Percentiles rank a stretch among this genome's conserved stretches.
Evolutionary conservation across 2,329 filamentous ascomycete genomes (phyloP).

Genomic region (Teratosphaeria pseudoeucalypti): DNA sequence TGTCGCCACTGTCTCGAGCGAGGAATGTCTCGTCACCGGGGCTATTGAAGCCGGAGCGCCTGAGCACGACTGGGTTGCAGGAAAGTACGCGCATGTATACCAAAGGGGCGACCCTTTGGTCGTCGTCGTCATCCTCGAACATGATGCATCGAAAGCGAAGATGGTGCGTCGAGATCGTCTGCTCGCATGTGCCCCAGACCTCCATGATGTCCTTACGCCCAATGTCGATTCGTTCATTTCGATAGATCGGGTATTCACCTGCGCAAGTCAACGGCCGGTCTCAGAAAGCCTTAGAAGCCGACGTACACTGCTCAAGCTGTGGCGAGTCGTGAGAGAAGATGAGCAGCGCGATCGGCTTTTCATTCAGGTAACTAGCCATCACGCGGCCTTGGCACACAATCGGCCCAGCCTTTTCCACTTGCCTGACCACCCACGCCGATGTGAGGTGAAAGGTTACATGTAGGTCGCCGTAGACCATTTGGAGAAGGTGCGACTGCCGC

Average conservation of each 20-base stretch:
- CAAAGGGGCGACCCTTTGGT: conserved; percentile 30
- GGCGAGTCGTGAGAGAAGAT: neutral
- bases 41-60: conserved; percentile 18
- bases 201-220: conserved; percentile 19
- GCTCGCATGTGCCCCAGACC: conserved; percentile 17
- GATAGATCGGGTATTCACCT: neutral
- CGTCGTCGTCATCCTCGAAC: conserved; percentile 29
- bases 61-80: conserved; percentile 31
- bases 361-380: neutral
- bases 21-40: conserved; percentile 20
- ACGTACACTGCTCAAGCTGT: neutral
- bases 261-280: neutral
- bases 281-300: neutral
- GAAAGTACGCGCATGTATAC: conserved; percentile 40
- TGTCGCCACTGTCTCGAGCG: conserved; percentile 22
- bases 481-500: neutral
- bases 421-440: neutral
- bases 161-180: conserved; percentile 36
- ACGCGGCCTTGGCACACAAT: neutral
- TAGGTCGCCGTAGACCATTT: neutral
- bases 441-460: neutral
- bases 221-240: conserved; percentile 18
- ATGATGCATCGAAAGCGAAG: conserved; percentile 37
- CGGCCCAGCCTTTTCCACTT: neutral
- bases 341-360: neutral